These are phyloP conservation scores for Puccinia horiana DNA, from an alignment of 1,284 basidiomycete species.

Conservation along the genomic window DNA sequence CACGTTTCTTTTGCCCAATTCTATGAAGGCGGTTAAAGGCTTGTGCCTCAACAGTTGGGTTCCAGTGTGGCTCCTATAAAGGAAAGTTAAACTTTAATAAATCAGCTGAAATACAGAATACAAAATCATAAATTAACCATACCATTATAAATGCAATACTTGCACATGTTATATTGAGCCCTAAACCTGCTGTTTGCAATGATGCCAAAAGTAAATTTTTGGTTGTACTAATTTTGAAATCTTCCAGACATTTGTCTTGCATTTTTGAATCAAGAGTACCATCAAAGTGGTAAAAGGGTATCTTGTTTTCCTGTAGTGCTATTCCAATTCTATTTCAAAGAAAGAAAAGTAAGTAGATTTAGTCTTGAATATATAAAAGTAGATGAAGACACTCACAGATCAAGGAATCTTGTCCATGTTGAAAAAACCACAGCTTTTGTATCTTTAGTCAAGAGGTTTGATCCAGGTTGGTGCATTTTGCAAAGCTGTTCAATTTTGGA, in stretches of 20 bases:
- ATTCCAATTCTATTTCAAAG: slow-evolving; percentile 18
- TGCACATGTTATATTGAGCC: slow-evolving; percentile 15
- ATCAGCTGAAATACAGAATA: not conserved
- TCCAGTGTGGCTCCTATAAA: slow-evolving; percentile 57
- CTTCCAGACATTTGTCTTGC: not conserved
- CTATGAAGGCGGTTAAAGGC: slow-evolving; percentile 58
- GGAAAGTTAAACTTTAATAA: not conserved
- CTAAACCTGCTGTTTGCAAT: not conserved
- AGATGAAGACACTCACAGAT: too few species aligned
- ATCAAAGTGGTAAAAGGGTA: slow-evolving; percentile 4
- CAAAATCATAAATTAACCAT: not conserved
- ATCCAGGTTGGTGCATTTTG: too few species aligned
- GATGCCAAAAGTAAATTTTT: not conserved
- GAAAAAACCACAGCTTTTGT: too few species aligned
- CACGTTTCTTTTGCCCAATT: slow-evolving; percentile 54
- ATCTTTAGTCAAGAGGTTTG: too few species aligned
- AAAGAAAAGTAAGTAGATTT: too few species aligned
- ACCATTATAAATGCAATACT: slow-evolving; percentile 28
- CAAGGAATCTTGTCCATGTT: too few species aligned
- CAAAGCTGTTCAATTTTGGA: too few species aligned
- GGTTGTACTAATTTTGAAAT: too few species aligned
- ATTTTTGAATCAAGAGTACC: not conserved
- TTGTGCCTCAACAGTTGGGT: slow-evolving; percentile 56
- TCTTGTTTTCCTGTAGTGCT: not conserved
- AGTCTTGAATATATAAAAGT: not conserved